Evolutionary conservation across 768 basidiomycete genomes (phyloP), one percentile per base, ranked within the genome.

Genomic region (Lyophyllum atratum): DNA sequence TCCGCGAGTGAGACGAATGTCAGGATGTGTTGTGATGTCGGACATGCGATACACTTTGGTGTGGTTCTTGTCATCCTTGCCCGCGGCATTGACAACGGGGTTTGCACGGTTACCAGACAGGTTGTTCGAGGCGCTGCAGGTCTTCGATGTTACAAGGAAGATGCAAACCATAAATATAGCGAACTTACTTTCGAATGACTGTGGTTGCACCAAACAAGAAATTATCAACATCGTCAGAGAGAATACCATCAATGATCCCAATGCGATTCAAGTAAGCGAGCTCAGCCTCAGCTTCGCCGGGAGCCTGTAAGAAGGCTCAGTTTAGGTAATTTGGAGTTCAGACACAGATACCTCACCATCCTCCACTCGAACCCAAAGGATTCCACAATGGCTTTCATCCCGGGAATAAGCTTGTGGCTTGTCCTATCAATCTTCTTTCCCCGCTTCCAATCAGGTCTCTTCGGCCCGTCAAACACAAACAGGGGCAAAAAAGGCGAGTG

Each of bases 261-360:
- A 87, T 82, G 4, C 81, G 77, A 64, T 93, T 95, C 52, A 98
- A 77, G 59, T 91, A 88, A 0, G 95, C 95, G 2, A 98, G 78
- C 66, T 96, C 95, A 0, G 95, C 95, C 70, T 98, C 95, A 0
- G 95, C 95, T 72, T 97, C 95, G 17, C 93, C 94, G 6, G 95
- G 95, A 15, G 93, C 95, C 87, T 87, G 49, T 61, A 56, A 24
- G 64, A 67, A 17, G 61, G 66, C 60, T 69, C 69, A 59, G 24
- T 63, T n/a, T 68, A 58, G 42, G 68, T 59, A 34, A 67, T 63
- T 15, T 64, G 59, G 58, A 64, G 2, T 50, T 28, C 15, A 45
- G n/a, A 33, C 14, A 37, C 45, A 22, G 14, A 22, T 10, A 43
- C 69, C 83, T 42, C 65, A 85, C 86, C 69, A 80, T 83, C 61